Conservation (phyloP, 106 monocot species). For the Dendrobium nobile region DNA sequence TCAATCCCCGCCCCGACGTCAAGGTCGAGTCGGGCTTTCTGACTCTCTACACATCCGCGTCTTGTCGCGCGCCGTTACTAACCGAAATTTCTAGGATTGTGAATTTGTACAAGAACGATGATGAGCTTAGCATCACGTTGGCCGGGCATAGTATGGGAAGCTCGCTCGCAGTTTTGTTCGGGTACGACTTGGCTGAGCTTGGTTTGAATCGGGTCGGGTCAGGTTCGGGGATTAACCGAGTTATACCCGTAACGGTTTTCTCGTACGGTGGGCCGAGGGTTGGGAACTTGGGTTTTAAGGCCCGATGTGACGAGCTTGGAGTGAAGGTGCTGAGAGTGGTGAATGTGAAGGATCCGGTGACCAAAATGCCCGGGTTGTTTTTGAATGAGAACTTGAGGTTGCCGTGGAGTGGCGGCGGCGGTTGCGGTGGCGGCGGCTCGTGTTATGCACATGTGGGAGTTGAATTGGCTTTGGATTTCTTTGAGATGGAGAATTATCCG, state of each 20-base stretch:
- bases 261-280: constrained; percentile 62
- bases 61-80: constrained; percentile 43
- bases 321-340: constrained; percentile 62
- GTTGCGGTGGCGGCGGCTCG: background rate
- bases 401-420: constrained; percentile 17
- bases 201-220: constrained; percentile 25
- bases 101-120: constrained; percentile 14
- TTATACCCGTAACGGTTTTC: constrained; percentile 36
- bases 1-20: constrained; percentile 29
- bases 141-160: constrained; percentile 76
- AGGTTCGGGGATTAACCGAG: background rate
- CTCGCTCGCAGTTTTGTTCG: constrained; percentile 42
- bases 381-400: constrained; percentile 30
- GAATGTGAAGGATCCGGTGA: constrained; percentile 56
- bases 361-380: constrained; percentile 48
- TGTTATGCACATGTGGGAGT: constrained; percentile 63
- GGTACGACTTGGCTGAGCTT: constrained; percentile 56
- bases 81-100: constrained; percentile 27
- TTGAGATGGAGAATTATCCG: constrained; percentile 35
- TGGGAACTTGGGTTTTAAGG: constrained; percentile 48
- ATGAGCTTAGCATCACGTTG: constrained; percentile 43
- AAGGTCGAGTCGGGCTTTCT: constrained; percentile 60
- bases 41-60: constrained; percentile 44
- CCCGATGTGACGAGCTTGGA: constrained; percentile 51
- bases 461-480: constrained; percentile 49